phyloP scores from a whole-genome alignment of 345 rosid genomes.

The Gossypium longicalyx region DNA sequence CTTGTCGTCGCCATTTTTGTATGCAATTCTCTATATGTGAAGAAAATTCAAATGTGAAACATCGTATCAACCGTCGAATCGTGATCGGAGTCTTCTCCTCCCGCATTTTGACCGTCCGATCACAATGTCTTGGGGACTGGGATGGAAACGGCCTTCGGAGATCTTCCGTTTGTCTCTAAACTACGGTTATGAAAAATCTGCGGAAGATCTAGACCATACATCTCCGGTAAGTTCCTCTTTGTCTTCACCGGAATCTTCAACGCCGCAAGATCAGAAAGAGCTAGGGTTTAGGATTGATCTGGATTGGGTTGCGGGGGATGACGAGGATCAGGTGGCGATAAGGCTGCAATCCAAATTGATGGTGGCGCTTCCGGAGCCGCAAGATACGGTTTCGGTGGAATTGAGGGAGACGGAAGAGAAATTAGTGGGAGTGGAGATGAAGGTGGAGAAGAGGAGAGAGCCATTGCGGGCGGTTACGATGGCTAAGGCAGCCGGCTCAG shows the following conservation, averaged over 20 bases:
- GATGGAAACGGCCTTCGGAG: slow-evolving; percentile 94
- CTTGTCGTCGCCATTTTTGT: background rate
- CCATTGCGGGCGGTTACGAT: slow-evolving; percentile 60
- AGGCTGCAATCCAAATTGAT: slow-evolving; percentile 82
- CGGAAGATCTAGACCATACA: slow-evolving; percentile 42
- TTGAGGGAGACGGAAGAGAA: slow-evolving; percentile 33
- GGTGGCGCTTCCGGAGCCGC: slow-evolving; percentile 88
- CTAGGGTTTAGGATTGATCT: slow-evolving; percentile 65
- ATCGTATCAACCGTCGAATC: slow-evolving; percentile 26
- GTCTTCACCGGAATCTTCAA: slow-evolving; percentile 28
- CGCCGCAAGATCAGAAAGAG: slow-evolving; percentile 59
- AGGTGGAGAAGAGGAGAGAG: slow-evolving; percentile 78
- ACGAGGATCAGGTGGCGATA: slow-evolving; percentile 88
- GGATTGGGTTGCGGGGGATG: slow-evolving; percentile 91
- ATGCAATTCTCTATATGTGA: background rate
- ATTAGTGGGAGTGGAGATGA: slow-evolving; percentile 61
- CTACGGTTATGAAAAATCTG: slow-evolving; percentile 65
- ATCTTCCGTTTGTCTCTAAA: slow-evolving; percentile 64
- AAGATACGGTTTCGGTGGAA: slow-evolving; percentile 67
- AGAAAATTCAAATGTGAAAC: slow-evolving; percentile 1
- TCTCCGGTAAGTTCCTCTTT: slow-evolving; percentile 40
- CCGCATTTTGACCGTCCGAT: background rate
- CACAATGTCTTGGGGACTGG: slow-evolving; percentile 95
- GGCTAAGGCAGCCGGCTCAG: slow-evolving; percentile 65
- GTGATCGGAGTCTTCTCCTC: slow-evolving; percentile 15